phyloP scores from a whole-genome alignment of 257 asterid genomes.

The Mentha longifolia region DNA sequence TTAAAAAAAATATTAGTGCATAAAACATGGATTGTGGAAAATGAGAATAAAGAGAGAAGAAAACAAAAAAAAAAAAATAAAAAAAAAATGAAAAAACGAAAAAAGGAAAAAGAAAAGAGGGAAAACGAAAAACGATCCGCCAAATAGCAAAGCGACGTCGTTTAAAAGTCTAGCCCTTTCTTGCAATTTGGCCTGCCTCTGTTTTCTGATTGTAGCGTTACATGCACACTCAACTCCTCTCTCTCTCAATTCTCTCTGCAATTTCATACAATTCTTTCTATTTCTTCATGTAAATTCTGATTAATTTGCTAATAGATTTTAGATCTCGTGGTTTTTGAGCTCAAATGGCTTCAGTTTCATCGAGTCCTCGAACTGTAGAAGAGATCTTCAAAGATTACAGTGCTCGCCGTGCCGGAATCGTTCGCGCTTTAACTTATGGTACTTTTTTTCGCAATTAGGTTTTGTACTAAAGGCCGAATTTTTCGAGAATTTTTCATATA shows the following conservation, averaged over 20 bases:
- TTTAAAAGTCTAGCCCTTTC: conserved; percentile 2
- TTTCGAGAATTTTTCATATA: not conserved
- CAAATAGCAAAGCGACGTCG: conserved; percentile 40
- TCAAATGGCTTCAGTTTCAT: conserved; percentile 58
- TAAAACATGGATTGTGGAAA: not conserved
- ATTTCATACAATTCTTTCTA: conserved; percentile 26
- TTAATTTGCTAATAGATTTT: conserved; percentile 22
- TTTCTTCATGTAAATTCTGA: conserved; percentile 40
- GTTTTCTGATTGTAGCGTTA: conserved; percentile 40
- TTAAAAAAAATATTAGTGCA: not conserved
- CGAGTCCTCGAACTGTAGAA: conserved; percentile 73
- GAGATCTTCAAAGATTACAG: conserved; percentile 83
- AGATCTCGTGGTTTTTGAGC: conserved; percentile 43
- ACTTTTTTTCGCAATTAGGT: conserved; percentile 21
- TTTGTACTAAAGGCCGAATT: not conserved
- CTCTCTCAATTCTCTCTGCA: conserved; percentile 16
- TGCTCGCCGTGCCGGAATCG: conserved; percentile 70
- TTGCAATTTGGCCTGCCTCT: conserved; percentile 23
- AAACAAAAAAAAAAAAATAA: not conserved
- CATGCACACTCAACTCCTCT: conserved; percentile 43
- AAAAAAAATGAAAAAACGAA: no score
- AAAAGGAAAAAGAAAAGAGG: not conserved
- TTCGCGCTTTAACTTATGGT: conserved; percentile 81
- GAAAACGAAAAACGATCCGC: not conserved
- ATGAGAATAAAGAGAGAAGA: not conserved